A percentile compares a stretch with the other conserved stretches of the same genome.
phyloP scores from a whole-genome alignment of 23 red algal genomes.

The Gracilariopsis chorda region DNA sequence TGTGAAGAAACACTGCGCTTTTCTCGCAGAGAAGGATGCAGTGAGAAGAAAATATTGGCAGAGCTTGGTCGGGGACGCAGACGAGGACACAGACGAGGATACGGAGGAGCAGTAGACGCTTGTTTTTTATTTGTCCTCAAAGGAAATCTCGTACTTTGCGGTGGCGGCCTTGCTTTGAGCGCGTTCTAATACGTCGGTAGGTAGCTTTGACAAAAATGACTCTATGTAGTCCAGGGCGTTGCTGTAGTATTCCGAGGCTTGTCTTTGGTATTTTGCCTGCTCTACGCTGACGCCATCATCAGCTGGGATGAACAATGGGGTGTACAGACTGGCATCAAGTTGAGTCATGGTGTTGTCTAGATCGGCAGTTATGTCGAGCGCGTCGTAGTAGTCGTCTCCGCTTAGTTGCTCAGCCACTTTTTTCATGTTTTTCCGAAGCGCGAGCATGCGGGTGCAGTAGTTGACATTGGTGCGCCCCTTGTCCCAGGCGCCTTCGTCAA shows the following conservation, averaged over 20 bases:
- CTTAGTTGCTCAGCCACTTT: constrained; percentile 38
- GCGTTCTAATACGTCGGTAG: constrained; percentile 11
- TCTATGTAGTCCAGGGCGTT: constrained; percentile 19
- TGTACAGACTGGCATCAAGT: constrained; percentile 92
- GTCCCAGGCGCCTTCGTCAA: constrained; percentile 81
- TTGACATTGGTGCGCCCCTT: constrained; percentile 96
- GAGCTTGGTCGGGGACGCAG: neutral
- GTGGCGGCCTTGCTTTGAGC: constrained; percentile 13
- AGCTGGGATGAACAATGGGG: constrained; percentile 90
- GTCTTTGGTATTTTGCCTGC: constrained; percentile 71
- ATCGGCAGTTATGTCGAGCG: constrained; percentile 67
- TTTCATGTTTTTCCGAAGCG: constrained; percentile 73
- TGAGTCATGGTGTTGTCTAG: constrained; percentile 85
- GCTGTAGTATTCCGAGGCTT: constrained; percentile 17
- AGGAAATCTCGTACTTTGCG: constrained; percentile 43
- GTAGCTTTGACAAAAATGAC: constrained; percentile 37
- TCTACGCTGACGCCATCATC: constrained; percentile 74
- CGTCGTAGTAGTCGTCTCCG: constrained; percentile 58
- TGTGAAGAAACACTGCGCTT: constrained; percentile 8
- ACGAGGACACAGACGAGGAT: neutral
- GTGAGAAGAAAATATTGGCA: neutral
- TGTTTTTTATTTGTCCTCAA: constrained; percentile 37
- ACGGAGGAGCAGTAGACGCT: neutral
- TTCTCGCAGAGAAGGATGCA: neutral
- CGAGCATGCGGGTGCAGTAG: constrained; percentile 93